Percentiles rank a stretch among this genome's conserved stretches.
phyloP scores from a whole-genome alignment of 257 asterid genomes.

The Forsythia suspensa region DNA sequence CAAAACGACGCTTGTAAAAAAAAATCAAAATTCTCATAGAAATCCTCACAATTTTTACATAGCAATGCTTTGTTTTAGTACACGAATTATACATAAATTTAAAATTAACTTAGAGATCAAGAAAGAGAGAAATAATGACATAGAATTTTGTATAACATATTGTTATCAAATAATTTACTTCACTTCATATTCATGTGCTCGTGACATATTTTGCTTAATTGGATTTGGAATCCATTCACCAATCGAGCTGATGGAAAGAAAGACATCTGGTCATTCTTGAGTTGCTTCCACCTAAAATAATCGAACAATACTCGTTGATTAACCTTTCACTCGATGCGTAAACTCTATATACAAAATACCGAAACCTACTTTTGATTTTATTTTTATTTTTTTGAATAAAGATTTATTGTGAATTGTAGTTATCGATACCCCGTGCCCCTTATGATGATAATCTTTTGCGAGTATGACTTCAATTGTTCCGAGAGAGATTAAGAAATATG shows the following conservation, averaged over 20 bases:
- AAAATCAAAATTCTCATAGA: not conserved
- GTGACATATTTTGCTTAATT: slow-evolving; percentile 35
- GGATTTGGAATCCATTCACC: slow-evolving; percentile 85
- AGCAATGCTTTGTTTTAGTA: not conserved
- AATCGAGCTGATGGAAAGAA: slow-evolving; percentile 92
- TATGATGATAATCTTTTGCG: too few species aligned
- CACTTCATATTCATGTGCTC: slow-evolving; percentile 9
- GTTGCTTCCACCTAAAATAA: slow-evolving; percentile 70
- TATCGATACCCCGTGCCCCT: too few species aligned
- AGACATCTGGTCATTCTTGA: slow-evolving; percentile 79
- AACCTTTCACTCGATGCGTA: not conserved
- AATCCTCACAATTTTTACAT: not conserved
- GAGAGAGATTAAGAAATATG: not conserved
- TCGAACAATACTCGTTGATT: not conserved
- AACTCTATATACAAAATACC: not conserved
- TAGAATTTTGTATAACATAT: not conserved
- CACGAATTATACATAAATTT: not conserved
- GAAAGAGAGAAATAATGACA: not conserved
- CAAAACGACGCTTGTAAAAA: not conserved
- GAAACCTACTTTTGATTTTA: too few species aligned
- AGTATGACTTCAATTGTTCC: not conserved
- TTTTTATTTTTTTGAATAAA: too few species aligned
- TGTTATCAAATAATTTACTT: slow-evolving; percentile 2
- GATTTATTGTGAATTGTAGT: too few species aligned
- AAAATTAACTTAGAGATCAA: not conserved